These are phyloP conservation scores for Solanum tarapatanum DNA, from an alignment of 257 asterid species.

Conservation along the genomic window DNA sequence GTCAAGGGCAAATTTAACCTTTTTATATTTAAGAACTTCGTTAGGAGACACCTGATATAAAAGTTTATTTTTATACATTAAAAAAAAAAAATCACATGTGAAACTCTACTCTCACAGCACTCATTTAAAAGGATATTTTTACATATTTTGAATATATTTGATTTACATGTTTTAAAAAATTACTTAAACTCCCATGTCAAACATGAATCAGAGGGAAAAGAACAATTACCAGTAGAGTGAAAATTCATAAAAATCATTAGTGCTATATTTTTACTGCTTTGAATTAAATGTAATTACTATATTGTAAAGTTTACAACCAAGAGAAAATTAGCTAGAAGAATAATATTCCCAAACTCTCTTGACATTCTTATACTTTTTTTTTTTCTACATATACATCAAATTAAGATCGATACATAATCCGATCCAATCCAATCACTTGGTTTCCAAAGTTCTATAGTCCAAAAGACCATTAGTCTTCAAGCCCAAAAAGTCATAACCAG, in stretches of 20 bases:
- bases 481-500: slow-evolving; percentile 57
- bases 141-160: neutral
- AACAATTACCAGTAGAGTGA: neutral
- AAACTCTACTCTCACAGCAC: neutral
- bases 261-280: neutral
- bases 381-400: neutral
- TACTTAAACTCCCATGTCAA: neutral
- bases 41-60: neutral
- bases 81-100: neutral
- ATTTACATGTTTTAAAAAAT: too few relatives aligned
- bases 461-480: slow-evolving; percentile 43
- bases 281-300: neutral
- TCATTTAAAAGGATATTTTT: neutral
- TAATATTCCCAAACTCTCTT: slow-evolving; percentile 7
- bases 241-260: neutral
- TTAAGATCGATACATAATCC: neutral
- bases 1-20: neutral
- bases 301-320: slow-evolving; percentile 16
- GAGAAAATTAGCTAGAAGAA: slow-evolving; percentile 10
- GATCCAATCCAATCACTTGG: neutral
- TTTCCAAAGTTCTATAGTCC: slow-evolving; percentile 64
- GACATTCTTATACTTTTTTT: neutral
- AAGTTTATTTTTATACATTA: neutral
- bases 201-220: neutral
- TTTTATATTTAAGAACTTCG: neutral